Percentiles rank a stretch among this genome's conserved stretches.
Conservation (phyloP, 768 basidiomycete genomes). For the Trametes meyenii region DNA sequence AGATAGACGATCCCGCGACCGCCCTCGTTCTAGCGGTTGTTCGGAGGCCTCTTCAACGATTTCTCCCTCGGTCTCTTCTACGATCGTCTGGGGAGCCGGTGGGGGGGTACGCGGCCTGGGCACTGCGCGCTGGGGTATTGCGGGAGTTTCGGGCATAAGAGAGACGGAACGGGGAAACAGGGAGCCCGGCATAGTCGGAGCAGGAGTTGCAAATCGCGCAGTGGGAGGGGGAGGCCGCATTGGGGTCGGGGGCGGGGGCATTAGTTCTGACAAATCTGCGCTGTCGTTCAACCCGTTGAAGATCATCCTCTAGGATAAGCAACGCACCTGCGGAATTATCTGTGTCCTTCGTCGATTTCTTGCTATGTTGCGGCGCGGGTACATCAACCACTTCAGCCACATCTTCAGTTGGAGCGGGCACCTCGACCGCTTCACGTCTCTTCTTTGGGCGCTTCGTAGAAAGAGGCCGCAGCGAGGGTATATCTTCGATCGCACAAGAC, state of each 20-base stretch:
- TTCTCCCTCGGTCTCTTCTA: constrained; percentile 20
- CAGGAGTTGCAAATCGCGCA: constrained; percentile 38
- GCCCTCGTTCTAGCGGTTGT: not conserved
- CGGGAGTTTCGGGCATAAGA: constrained; percentile 47
- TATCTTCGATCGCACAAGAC: not conserved
- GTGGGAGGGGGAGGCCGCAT: constrained; percentile 12
- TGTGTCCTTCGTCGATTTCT: not conserved
- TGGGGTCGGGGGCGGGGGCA: constrained; percentile 31
- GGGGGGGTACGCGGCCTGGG: constrained; percentile 11
- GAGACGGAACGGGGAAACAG: constrained; percentile 76
- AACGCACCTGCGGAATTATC: constrained; percentile 7
- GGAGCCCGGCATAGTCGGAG: constrained; percentile 76
- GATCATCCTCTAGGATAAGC: too few species aligned
- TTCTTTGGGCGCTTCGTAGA: constrained; percentile 8
- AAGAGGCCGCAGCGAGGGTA: not conserved
- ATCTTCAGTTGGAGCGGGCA: not conserved
- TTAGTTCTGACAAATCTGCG: constrained; percentile 17
- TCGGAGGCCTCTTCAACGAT: not conserved
- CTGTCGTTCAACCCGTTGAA: not conserved
- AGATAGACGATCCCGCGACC: not conserved
- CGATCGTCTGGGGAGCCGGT: constrained; percentile 21
- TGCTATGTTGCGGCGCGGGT: constrained; percentile 2
- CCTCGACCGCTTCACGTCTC: constrained; percentile 6
- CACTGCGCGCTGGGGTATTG: constrained; percentile 34
- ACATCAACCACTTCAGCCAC: not conserved